Evolutionary conservation across 306 rosid genomes (phyloP).

Genomic region (Betula pendula): DNA sequence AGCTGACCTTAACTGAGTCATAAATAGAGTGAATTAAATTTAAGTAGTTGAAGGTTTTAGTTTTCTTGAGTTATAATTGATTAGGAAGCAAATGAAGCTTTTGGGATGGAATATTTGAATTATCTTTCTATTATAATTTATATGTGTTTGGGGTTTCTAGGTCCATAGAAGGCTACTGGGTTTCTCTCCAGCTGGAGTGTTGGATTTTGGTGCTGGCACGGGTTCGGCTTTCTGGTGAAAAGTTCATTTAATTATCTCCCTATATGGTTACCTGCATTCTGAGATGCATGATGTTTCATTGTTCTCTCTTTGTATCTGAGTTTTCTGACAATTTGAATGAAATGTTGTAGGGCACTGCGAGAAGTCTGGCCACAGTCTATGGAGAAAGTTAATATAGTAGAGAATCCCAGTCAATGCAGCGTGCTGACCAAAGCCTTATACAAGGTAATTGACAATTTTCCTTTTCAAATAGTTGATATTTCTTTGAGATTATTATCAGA

Average conservation of each 20-base stretch:
- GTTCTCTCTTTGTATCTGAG: conserved; percentile 2
- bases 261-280: conserved; percentile 11
- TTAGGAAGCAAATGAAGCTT: not conserved
- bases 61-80: conserved; percentile 5
- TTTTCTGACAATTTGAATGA: conserved; percentile 27
- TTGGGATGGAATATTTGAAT: conserved; percentile 8
- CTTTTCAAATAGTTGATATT: conserved; percentile 2
- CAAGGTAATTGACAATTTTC: conserved; percentile 50
- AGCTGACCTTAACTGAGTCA: not conserved
- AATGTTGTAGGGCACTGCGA: conserved; percentile 70
- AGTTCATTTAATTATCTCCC: conserved; percentile 20
- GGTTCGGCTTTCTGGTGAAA: conserved; percentile 95
- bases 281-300: conserved; percentile 10
- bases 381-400: conserved; percentile 74
- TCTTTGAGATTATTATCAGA: not conserved
- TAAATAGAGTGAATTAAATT: not conserved
- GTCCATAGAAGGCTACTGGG: conserved; percentile 80
- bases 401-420: conserved; percentile 95
- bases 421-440: conserved; percentile 74
- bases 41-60: conserved; percentile 11
- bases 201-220: conserved; percentile 96
- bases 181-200: conserved; percentile 70
- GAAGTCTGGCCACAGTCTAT: conserved; percentile 90
- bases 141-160: conserved; percentile 33
- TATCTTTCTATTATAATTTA: not conserved